phyloP scores from a whole-genome alignment of 176 grass and related monocot genomes.

The Miscanthus lutarioriparius region DNA sequence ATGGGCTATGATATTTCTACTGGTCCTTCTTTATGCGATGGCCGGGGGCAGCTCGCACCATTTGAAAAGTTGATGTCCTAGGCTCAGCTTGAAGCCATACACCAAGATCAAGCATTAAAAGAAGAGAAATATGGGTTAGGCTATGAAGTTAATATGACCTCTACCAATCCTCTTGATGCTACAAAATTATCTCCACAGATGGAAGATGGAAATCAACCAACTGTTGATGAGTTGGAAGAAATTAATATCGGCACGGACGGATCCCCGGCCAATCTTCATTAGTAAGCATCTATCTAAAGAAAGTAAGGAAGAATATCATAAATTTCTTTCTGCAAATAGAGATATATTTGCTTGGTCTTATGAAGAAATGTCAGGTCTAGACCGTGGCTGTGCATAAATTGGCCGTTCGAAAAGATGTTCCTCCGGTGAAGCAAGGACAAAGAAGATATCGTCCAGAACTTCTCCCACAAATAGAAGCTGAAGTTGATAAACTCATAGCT shows the following conservation, averaged over 20 bases:
- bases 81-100: not conserved
- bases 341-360: conserved; percentile 1
- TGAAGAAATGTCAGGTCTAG: not conserved
- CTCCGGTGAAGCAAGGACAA: not conserved
- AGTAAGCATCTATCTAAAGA: not conserved
- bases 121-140: not conserved
- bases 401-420: not conserved
- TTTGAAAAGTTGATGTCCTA: not conserved
- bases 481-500: not conserved
- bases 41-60: not conserved
- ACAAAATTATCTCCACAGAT: not conserved
- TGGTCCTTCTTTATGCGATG: not conserved
- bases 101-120: not conserved
- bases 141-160: conserved; percentile 9
- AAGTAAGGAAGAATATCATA: not conserved
- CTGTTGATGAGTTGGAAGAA: not conserved
- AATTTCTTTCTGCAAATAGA: not conserved
- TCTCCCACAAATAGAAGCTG: no score
- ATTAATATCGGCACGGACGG: not conserved
- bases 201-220: conserved; percentile 8
- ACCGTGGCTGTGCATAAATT: not conserved
- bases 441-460: not conserved
- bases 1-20: no score
- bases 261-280: not conserved
- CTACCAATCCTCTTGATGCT: not conserved